A percentile compares a stretch with the other conserved stretches of the same genome.
These are phyloP conservation scores for Alternaria dauci DNA, from an alignment of 2,329 filamentous ascomycete genomes.

Conservation along the genomic window DNA sequence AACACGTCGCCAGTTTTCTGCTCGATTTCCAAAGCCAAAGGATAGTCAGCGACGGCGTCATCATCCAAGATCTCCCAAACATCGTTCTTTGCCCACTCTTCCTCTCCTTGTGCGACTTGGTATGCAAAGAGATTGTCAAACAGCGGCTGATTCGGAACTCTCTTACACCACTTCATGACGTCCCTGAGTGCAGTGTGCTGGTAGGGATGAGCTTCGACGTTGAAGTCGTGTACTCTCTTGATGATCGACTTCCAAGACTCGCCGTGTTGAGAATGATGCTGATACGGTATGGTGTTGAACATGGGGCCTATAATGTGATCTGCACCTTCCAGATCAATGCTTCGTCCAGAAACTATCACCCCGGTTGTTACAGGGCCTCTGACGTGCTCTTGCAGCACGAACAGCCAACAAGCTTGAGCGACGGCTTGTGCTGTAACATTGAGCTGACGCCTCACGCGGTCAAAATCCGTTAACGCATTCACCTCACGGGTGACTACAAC, in stretches of 20 bases:
- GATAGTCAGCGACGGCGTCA: conserved; percentile 68
- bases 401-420: conserved; percentile 77
- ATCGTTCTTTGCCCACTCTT: conserved; percentile 33
- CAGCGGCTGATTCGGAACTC: conserved; percentile 57
- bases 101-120: conserved; percentile 59
- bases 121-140: conserved; percentile 89
- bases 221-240: conserved; percentile 73
- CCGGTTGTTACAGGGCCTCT: conserved; percentile 67
- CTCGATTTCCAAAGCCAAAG: conserved; percentile 78
- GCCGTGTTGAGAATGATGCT: conserved; percentile 55
- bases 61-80: conserved; percentile 64
- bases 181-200: conserved; percentile 82
- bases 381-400: conserved; percentile 65
- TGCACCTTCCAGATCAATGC: conserved; percentile 70
- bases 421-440: conserved; percentile 82
- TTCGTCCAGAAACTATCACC: conserved; percentile 79
- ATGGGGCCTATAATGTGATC: conserved; percentile 79
- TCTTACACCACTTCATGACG: conserved; percentile 79
- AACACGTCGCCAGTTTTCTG: conserved; percentile 61
- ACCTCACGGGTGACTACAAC: conserved; percentile 48
- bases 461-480: conserved; percentile 57
- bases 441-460: conserved; percentile 63
- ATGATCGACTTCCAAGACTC: conserved; percentile 69
- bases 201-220: conserved; percentile 71
- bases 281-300: conserved; percentile 88